Evolutionary conservation across 2,329 filamentous ascomycete genomes (phyloP).

Genomic region (Scedosporium boydii): DNA sequence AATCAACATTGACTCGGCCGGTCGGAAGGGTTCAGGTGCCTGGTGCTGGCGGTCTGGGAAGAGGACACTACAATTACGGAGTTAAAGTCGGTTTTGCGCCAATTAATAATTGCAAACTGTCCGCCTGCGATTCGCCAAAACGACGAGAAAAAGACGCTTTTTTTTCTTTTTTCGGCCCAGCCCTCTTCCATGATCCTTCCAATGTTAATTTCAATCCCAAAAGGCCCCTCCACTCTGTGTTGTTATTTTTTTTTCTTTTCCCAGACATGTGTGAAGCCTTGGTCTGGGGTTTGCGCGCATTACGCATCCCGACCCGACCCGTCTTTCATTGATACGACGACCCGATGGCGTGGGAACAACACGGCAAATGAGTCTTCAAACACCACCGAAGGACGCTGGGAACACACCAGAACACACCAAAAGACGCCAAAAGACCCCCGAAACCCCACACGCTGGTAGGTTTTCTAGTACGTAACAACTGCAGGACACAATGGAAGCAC

Average conservation of each 20-base stretch:
- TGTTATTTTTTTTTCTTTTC: neutral
- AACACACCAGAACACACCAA: neutral
- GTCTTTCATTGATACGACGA: neutral
- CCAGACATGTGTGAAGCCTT: neutral
- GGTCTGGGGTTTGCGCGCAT: neutral
- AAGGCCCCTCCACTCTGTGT: no score
- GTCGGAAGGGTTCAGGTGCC: no score
- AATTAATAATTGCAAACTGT: conserved; percentile 6
- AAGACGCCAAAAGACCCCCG: neutral
- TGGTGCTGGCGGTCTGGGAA: no score
- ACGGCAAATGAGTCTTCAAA: neutral
- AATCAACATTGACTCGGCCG: no score
- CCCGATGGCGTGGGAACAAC: neutral
- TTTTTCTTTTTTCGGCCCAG: no score
- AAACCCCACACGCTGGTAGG: neutral
- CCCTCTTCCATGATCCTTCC: no score
- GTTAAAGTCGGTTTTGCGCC: neutral
- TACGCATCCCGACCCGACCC: neutral
- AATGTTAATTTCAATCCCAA: no score
- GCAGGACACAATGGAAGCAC: neutral
- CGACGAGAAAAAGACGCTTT: no score
- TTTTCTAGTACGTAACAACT: neutral
- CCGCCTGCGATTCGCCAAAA: neutral
- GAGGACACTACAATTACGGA: no score
- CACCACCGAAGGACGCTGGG: neutral